Conservation (phyloP, 2,329 filamentous ascomycete genomes). For the Clonostachys chloroleuca region DNA sequence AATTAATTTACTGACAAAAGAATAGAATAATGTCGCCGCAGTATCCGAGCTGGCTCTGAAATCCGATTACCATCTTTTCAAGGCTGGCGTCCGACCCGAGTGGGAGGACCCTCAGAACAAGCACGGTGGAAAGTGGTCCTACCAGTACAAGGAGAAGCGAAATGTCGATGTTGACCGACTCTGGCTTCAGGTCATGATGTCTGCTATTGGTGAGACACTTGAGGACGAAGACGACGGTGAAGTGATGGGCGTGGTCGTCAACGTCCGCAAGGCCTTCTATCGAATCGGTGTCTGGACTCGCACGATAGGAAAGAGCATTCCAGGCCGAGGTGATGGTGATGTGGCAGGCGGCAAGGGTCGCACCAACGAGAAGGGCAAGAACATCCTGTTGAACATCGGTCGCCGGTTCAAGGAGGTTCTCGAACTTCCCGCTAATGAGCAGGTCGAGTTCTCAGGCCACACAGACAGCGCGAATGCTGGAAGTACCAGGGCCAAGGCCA, state of each 20-base stretch:
- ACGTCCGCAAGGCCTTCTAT: slow-evolving; percentile 97
- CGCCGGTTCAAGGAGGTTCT: slow-evolving; percentile 90
- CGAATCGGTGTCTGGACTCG: slow-evolving; percentile 97
- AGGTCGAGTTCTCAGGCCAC: slow-evolving; percentile 93
- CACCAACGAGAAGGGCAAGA: slow-evolving; percentile 75
- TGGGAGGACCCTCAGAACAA: slow-evolving; percentile 99
- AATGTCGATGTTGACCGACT: slow-evolving; percentile 87
- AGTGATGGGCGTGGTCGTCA: slow-evolving; percentile 98
- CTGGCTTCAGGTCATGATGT: slow-evolving; percentile 96
- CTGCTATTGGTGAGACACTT: slow-evolving; percentile 94
- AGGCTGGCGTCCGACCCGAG: slow-evolving; percentile 91
- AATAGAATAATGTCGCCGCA: slow-evolving; percentile 94
- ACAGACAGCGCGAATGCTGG: slow-evolving; percentile 90
- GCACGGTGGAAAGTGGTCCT: slow-evolving; percentile 98
- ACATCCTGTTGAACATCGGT: slow-evolving; percentile 80
- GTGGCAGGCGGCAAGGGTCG: slow-evolving; percentile 74
- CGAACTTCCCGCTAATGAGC: slow-evolving; percentile 69
- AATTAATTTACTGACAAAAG: slow-evolving; percentile 5
- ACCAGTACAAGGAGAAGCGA: slow-evolving; percentile 95
- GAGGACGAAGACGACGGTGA: slow-evolving; percentile 93
- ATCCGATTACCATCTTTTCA: slow-evolving; percentile 99
- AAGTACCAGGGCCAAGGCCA: slow-evolving; percentile 93
- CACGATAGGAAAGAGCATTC: slow-evolving; percentile 81
- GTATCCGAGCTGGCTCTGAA: slow-evolving; percentile 95
- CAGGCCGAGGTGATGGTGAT: slow-evolving; percentile 69